Conservation (phyloP, 768 basidiomycete species). For the Naganishia randhawae region DNA sequence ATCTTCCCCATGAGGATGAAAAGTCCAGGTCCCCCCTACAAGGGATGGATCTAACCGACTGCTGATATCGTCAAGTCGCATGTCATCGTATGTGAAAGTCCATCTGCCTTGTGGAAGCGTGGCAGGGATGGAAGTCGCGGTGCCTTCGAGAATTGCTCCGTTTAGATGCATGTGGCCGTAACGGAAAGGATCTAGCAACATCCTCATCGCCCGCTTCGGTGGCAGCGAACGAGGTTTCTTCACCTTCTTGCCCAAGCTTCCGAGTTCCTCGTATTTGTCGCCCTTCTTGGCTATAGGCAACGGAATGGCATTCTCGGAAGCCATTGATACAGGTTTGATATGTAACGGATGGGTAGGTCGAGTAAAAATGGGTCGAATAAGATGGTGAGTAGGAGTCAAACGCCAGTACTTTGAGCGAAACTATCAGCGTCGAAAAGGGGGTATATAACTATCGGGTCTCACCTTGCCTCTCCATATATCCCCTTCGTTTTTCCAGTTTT, state of each 20-base stretch:
- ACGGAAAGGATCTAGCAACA: slow-evolving; percentile 42
- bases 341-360: slow-evolving; percentile 44
- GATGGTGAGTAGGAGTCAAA: slow-evolving; percentile 23
- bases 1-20: background rate
- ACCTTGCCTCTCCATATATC: slow-evolving; percentile 26
- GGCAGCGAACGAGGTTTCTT: slow-evolving; percentile 30
- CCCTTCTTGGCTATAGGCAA: background rate
- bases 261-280: slow-evolving; percentile 6
- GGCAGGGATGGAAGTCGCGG: no score
- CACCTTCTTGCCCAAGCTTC: slow-evolving; percentile 19
- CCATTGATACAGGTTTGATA: slow-evolving; percentile 10
- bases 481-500: slow-evolving; percentile 28
- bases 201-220: slow-evolving; percentile 35
- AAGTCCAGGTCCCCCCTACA: background rate
- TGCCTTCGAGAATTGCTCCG: slow-evolving; percentile 10
- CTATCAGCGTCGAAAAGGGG: slow-evolving; percentile 24
- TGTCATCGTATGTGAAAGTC: slow-evolving; percentile 1
- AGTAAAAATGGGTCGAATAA: slow-evolving; percentile 44
- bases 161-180: slow-evolving; percentile 32
- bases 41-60: background rate
- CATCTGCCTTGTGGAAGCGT: slow-evolving; percentile 7
- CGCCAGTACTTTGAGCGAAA: slow-evolving; percentile 36
- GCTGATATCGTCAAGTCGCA: slow-evolving; percentile 8
- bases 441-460: slow-evolving; percentile 4
- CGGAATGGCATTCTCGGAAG: background rate